Evolutionary conservation across 148 eudicot genomes (phyloP).

Genomic region (Arctostaphylos glauca): DNA sequence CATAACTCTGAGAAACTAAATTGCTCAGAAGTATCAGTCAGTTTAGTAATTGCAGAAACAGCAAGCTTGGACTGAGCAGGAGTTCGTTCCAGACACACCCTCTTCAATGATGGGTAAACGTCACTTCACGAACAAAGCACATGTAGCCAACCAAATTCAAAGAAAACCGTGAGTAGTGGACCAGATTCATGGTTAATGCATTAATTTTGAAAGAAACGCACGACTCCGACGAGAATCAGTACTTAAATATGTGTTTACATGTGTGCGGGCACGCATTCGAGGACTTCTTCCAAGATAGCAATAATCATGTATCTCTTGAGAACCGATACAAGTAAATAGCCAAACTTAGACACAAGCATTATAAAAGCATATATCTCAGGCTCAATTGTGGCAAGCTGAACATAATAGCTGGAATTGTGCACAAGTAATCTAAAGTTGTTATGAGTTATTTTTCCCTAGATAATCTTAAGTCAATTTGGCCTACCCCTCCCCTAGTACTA

Average conservation of each 20-base stretch:
- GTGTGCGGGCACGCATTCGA: too few species aligned
- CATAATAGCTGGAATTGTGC: background rate
- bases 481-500: too few species aligned
- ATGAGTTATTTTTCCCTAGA: background rate
- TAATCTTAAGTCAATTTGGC: too few species aligned
- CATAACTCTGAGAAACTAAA: slow-evolving; percentile 42
- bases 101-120: slow-evolving; percentile 70
- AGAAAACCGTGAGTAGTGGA: background rate
- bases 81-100: slow-evolving; percentile 76
- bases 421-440: background rate
- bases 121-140: slow-evolving; percentile 50
- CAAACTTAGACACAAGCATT: background rate
- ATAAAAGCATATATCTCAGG: background rate
- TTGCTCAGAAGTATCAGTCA: slow-evolving; percentile 48
- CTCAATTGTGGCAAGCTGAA: background rate
- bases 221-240: background rate
- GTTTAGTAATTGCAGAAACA: slow-evolving; percentile 59
- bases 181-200: background rate
- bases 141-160: slow-evolving; percentile 11
- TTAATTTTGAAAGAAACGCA: background rate
- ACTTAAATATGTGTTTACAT: background rate
- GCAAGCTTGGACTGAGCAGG: slow-evolving; percentile 81
- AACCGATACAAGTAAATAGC: background rate
- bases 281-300: too few species aligned
- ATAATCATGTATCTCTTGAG: background rate